Evolutionary conservation across 169 alveolate genomes (phyloP), one percentile per base, ranked within the genome.

Genomic region (Eimeria zaria): DNA sequence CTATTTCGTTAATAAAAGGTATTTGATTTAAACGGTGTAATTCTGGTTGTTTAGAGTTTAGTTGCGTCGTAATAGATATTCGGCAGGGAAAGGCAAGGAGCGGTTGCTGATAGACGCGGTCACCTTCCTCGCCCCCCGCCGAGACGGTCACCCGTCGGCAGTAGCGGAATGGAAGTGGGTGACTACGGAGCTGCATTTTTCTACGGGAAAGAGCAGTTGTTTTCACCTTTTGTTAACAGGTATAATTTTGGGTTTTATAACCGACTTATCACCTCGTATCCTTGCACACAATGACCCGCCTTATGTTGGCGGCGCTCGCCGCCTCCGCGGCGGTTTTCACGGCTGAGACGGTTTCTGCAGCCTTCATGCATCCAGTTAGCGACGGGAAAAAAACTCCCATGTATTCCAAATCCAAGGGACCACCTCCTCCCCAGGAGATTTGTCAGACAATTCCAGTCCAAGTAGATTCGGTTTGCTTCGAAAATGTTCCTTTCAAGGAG

Each of bases 401-500:
- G 60, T 60, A 51, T 41, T 41, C 83, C 84, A 87, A 62, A 78
- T 55, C 62, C 33, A 87, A 87, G 55, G 83, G 62, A 9, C 91
- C 91, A 8, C 91, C 91, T 33, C 58, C 94, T 12, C 62, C 71
- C 8, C 94, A 87, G 64, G 94, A 87, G 48, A 60, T 87, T 20
- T 87, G 94, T 83, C 94, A 87, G 83, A 87, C 94, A 24, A 64
- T 87, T 64, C 94, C 94, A 9, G 94, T 87, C 27, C 94, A 87
- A 87, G 94, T 87, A n/a, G 94, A 87, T 67, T 87, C 94, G 0
- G 94, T 87, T 41, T 87, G 94, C 83, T 87, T 87, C 81, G 94
- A 87, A 62, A 87, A 91, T 73, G 95, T 91, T 39, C 87, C 95
- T 7, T 73, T 73, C 27, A 91, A 76, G 90, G 95, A 91, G 69